phyloP scores from a whole-genome alignment of 1,284 basidiomycete genomes.

The Cryptococcus sp. region DNA sequence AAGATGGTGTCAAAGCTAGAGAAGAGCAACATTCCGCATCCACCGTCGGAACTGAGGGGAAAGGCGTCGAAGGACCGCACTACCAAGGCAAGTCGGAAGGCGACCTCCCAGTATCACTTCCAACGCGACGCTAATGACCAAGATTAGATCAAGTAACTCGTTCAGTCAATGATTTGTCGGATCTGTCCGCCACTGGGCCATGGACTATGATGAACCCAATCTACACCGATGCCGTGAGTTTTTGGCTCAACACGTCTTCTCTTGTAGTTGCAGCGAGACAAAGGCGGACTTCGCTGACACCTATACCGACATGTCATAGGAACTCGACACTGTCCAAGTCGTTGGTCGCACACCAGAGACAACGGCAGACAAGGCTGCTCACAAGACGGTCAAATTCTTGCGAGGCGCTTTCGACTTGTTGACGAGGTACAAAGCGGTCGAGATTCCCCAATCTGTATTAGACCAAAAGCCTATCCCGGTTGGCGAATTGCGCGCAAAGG shows the following conservation, averaged over 20 bases:
- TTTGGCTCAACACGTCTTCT: neutral
- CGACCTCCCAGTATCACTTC: neutral
- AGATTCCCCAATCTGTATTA: constrained; percentile 43
- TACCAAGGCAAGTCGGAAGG: constrained; percentile 36
- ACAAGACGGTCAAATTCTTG: constrained; percentile 62
- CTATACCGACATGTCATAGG: constrained; percentile 17
- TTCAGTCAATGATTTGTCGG: constrained; percentile 22
- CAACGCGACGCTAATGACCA: constrained; percentile 1
- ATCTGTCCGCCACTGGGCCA: constrained; percentile 27
- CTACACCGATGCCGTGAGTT: constrained; percentile 46
- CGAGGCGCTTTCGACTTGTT: constrained; percentile 68
- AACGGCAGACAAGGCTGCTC: constrained; percentile 71
- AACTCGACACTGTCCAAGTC: constrained; percentile 60
- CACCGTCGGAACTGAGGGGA: constrained; percentile 31
- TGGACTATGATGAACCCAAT: constrained; percentile 53
- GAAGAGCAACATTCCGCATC: constrained; percentile 16
- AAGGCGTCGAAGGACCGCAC: constrained; percentile 43
- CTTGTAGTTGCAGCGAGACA: neutral
- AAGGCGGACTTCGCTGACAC: neutral
- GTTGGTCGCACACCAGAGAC: constrained; percentile 68
- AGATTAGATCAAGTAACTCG: constrained; percentile 13
- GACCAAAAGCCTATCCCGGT: constrained; percentile 59
- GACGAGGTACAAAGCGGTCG: constrained; percentile 71
- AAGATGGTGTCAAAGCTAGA: constrained; percentile 21
- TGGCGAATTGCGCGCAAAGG: constrained; percentile 68